Evolutionary conservation across 306 rosid species (phyloP), one percentile per base, ranked within the genome.

Genomic region (Quercus bicolor): DNA sequence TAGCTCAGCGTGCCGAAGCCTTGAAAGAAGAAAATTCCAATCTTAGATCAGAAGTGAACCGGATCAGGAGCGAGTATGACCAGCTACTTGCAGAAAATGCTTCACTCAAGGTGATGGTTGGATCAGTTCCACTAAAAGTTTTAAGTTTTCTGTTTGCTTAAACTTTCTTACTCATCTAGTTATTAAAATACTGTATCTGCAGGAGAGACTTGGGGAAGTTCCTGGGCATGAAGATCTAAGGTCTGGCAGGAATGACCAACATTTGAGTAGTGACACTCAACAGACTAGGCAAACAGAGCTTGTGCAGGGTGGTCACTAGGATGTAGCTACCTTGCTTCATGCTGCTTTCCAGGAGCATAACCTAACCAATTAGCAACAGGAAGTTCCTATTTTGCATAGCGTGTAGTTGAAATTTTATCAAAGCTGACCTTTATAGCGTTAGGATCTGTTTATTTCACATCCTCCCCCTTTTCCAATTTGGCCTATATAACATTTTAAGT

Each of bases 81-180:
- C 96, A 90, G 81, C 92, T 95, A 82, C 94, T 89, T 43, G 82
- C 94, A 9, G 99, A 95, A 83, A 95, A 95, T 86, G 82, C 94
- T 34, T 88, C 91, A 18, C 93, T 95, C 78, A 95, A 91, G 98
- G 98, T 95, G 80, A 86, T 68, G 56, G 57, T 78, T 48, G 66
- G 77, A 84, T 75, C 54, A 31, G 59, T 34, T 78, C 68, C 34
- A 75, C 24, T 3, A 45, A 37, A 59, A 51, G 52, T 51, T 73
- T 54, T 54, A 23, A 19, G 24, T 61, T 64, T 76, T 72, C 48
- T 48, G 70, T n/a, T 54, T 64, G 68, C 59, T 62, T 74, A 21
- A 73, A 61, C 71, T 19, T 73, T 72, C 9, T 28, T 20, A 28
- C 56, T 85, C 59, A 77, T 76, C 5, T 51, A 28, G 18, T 60